Evolutionary conservation across 257 asterid species (phyloP), one percentile per base, ranked within the genome.

Genomic region (Solanum gandarillasii): DNA sequence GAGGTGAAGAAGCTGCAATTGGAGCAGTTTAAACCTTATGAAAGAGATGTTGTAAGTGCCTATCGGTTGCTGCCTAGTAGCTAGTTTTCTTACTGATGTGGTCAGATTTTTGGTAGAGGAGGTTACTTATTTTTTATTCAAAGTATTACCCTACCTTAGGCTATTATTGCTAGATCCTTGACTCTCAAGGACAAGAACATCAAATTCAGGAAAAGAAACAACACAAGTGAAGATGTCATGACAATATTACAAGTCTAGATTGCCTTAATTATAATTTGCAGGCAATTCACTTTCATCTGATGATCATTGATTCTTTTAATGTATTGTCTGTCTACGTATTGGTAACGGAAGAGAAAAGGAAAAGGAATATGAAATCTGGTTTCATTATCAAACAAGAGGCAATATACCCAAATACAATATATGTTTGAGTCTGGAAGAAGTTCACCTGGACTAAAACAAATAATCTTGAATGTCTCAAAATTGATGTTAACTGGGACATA

Each of bases 11-110:
- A 43, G 52, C 6, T 48, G 21, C 60, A 48, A 48, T 16, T 48
- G 60, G 9, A 48, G 23, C 60, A 14, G 60, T 18, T 48, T 48
- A 48, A 48, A 48, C 60, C 98, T 0, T 94, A 94, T 9, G 98
- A 96, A 88, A 89, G 98, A 32, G 43, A 39, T 39, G 99, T 95
- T 3, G 95, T 96, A 10, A 98, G 98, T 70, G 93, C 92, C 25
- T 94, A 95, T 75, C 55, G 0, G 87, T 89, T 5, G 84, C 90
- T 18, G 89, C 94, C n/a, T 93, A 91, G 83, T 31, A 7, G n/a
- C n/a, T 71, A 29, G 36, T 29, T 29, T 16, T 16, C 21, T 71
- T 29, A 12, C 9, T 70, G 23, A 11, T 65, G 31, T 65, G 21
- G 12, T 70, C 76, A 13, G 5, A 3, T 13, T 31, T 70, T 31